Evolutionary conservation across 164 flowering plant species (phyloP), one percentile per base, ranked within the genome.

Genomic region (Macadamia integrifolia): DNA sequence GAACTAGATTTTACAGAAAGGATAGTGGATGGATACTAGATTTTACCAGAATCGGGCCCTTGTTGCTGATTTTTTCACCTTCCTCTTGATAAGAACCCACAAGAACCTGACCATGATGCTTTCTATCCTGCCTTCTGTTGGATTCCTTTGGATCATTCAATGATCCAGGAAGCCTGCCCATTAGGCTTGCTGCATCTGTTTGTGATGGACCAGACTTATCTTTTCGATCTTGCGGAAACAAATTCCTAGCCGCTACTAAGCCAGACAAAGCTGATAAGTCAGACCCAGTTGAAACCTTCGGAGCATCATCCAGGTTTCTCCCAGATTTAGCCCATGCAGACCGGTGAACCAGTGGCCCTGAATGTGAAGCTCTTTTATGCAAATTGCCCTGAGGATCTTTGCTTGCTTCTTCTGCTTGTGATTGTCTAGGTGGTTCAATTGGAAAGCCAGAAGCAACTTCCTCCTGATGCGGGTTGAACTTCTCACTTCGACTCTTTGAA

Each of bases 361-460:
- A 94, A 78, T 92, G 96, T 50, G 99, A 94, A 75, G 85, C 90
- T 75, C 92, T 84, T 70, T 89, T 90, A 73, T 80, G 85, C 32
- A 69, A 73, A 71, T 79, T 72, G 3, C 76, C 86, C 56, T 79
- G 91, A 48, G 81, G 60, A 56, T 78, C 87, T 57, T 61, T 74
- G 28, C 69, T 69, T 68, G 78, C 60, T 71, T 83, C 84, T 76
- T 87, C 95, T 44, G 70, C 85, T 71, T 85, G 90, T 9, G 93
- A 84, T 65, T 83, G 87, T 72, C 95, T 84, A n/a, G 96, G 97
- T 35, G 97, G 99, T 69, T 94, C 99, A 50, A 94, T 88, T 31
- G 97, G 99, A 73, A 94, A 94, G 48, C 99, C 99, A 67, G 99
- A 94, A 50, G 98, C 98, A 61, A 80, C 87, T 64, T 94, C 99